Evolutionary conservation across 2,329 filamentous ascomycete species (phyloP), one percentile per base, ranked within the genome.

Genomic region (Fusarium drepaniforme): DNA sequence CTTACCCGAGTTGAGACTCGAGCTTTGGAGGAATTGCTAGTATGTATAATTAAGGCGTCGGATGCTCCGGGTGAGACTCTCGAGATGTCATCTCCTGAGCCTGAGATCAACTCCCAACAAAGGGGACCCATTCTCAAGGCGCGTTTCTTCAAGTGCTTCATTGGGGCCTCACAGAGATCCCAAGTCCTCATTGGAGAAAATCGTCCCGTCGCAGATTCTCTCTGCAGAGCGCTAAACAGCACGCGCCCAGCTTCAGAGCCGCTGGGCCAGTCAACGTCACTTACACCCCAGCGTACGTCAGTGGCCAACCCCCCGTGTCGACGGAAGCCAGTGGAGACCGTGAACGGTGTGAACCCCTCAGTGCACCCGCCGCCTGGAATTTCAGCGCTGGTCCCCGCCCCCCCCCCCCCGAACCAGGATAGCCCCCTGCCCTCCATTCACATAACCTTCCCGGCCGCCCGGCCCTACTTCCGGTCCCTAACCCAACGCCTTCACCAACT

Each of bases 381-480:
- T 53, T 70, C 72, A 75, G 72, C 72, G 72, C 59, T 73, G 44
- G 62, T 42, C 58, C 72, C 73, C 72, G 53, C 72, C 73, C 72
- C 49, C 72, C 72, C 73, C 49, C 72, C 73, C 67, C 73, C 70
- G 66, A 49, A 71, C 57, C 46, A 67, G 65, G 58, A 61, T 61
- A 61, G 56, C 62, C 62, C 57, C 46, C 40, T 53, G 42, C 67
- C 42, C 40, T 49, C 59, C 64, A 68, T 49, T 64, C 64, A 68
- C 35, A 60, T 64, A 64, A 64, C 60, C 63, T 51, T 58, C 67
- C 37, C 25, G 56, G 35, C 72, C 59, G 68, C 49, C 68, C 49
- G 70, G 70, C 44, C 67, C 38, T 63, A 46, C 37, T 40, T 7
- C 28, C 8, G 28, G 28, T 40, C 18, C 46, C 44, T 67, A 75